These are phyloP conservation scores for Chamaecrista fasciculata DNA, from an alignment of 306 rosid species.

Conservation along the genomic window DNA sequence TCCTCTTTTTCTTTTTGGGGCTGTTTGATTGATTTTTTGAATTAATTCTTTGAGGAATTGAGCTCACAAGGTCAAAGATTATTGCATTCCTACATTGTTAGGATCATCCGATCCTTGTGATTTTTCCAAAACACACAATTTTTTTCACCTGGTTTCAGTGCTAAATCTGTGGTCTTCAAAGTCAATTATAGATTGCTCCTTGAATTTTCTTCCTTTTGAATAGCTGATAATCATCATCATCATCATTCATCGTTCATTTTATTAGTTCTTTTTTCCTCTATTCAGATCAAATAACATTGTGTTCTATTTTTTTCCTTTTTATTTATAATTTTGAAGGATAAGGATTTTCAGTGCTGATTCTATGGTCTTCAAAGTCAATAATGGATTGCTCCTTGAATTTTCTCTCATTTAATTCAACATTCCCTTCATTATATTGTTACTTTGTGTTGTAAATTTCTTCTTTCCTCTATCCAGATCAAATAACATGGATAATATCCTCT, in stretches of 20 bases:
- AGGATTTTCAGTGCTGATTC: constrained; percentile 39
- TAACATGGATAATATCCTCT: constrained; percentile 5
- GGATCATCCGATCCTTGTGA: constrained; percentile 26
- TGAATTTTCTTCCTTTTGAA: constrained; percentile 26
- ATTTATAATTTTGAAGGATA: constrained; percentile 38
- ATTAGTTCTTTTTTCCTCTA: neutral
- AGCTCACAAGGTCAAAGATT: neutral
- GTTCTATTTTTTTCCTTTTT: neutral
- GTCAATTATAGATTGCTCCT: constrained; percentile 39
- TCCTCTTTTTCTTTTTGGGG: neutral
- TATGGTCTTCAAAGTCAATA: constrained; percentile 35
- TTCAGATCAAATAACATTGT: constrained; percentile 15
- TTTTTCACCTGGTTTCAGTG: no score
- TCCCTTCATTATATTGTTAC: constrained; percentile 10
- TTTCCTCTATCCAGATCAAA: constrained; percentile 7
- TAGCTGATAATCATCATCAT: constrained; percentile 20
- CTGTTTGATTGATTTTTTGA: constrained; percentile 20
- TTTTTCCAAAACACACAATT: no score
- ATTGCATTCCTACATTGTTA: constrained; percentile 27
- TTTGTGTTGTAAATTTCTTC: neutral
- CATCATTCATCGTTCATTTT: neutral
- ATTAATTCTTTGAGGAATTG: constrained; percentile 18
- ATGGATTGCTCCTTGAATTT: constrained; percentile 34
- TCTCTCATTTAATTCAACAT: constrained; percentile 21
- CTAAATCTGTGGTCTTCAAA: constrained; percentile 25